Evolutionary conservation across 2,329 filamentous ascomycete genomes (phyloP), one percentile per base, ranked within the genome.

Genomic region (Tympanopsis confertula): DNA sequence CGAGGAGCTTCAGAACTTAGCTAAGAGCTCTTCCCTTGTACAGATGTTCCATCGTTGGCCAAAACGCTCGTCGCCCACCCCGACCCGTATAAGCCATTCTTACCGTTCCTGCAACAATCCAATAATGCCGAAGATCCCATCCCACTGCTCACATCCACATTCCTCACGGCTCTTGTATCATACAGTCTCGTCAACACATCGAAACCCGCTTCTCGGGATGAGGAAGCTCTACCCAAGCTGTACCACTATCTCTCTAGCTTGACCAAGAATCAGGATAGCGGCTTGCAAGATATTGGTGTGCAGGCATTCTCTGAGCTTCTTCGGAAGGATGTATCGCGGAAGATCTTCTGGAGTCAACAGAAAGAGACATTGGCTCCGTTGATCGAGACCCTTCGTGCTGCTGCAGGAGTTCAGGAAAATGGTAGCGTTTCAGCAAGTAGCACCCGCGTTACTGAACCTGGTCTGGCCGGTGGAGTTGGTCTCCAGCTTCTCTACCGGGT

Each of bases 401-500:
- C 77, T 18, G 69, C 69, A 7, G 74, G 74, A 24, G 53, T 61
- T 3, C 55, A 53, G 24, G 61, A 51, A 3, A 71, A 69, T 52
- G 74, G 80, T 42, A 66, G 60, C 35, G 71, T 72, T 39, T 54
- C 55, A 26, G 53, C 60, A 29, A 69, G 66, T 47, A 65, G 67
- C 44, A 65, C 69, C 39, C 69, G 69, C 45, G 63, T 60, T 41
- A 60, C 62, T 38, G 74, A 79, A 42, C 61, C 63, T 37, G 65
- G 70, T 29, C 61, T 79, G 33, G 61, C 65, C 38, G 74, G 74
- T 35, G 74, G 74, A n/a, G 72, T 82, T 35, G 72, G 74, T 2
- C 60, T 82, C 19, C 78, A 82, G 48, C 63, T 82, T 19, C 61
- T 82, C 32, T 83, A 83, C 49, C 74, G 81, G 46, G 70, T 82